Base-by-base conservation (phyloP, 2,329 filamentous ascomycete species). In the Aureobasidium musti region DNA sequence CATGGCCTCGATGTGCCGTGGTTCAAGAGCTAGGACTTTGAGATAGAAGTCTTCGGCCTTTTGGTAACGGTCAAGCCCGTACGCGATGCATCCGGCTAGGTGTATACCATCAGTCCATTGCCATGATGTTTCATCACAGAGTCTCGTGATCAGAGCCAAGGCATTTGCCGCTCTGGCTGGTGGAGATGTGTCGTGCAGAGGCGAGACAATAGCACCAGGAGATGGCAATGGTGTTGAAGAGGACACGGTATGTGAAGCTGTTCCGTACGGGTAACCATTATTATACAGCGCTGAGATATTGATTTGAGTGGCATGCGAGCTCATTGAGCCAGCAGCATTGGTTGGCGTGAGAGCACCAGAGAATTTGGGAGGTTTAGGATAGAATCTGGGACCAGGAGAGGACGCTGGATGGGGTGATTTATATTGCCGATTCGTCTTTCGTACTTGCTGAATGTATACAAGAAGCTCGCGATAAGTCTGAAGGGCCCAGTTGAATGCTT, bases 81-180 rank as follows among this genome's bases (percentile, higher is more conserved):
- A 98, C 59, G 94, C 89, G 67, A 99, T 82, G 78, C 95, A 98
- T 2, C 95, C 95, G 45, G 91, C 92, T 7, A 98, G 82, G 45
- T 98, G 82, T 82, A 98, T 93, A 2, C 95, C 95, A 74, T 98
- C 94, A 63, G 92, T 85, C 95, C 95, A 99, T 72, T 87, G 86
- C 91, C 91, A 95, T 11, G 84, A 84, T 72, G 89, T 91, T 75
- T 94, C 89, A 72, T 90, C 87, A 74, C 92, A 96, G 7, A 96
- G 79, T 69, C 83, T 86, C 19, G 86, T 87, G 23, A 97, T 82
- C 72, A 92, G 86, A 43, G 91, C 86, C 23, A 96, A 78, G 2
- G 90, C 90, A 7, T 84, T 81, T 54, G 82, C 84, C 10, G 91
- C 91, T 69, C 83, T 85, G 65, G 82, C 76, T 47, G 69, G 71